Percentiles rank a stretch among this genome's conserved stretches.
Conservation (phyloP, 768 basidiomycete genomes). For the Lepiota brunneoincarnata region DNA sequence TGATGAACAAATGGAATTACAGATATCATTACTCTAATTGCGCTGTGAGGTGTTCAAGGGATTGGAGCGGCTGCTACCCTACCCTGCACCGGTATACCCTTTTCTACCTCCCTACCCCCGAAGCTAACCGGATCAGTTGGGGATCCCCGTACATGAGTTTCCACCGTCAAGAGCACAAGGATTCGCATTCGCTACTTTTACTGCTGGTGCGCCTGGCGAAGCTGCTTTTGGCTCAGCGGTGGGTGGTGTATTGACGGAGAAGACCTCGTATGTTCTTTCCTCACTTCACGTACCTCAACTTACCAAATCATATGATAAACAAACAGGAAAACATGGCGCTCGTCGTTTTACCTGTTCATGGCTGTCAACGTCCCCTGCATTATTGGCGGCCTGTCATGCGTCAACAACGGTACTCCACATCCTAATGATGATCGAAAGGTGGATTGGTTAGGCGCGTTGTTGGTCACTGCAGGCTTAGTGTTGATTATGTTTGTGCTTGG, state of each 20-base stretch:
- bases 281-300: not conserved
- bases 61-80: conserved; percentile 76
- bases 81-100: conserved; percentile 61
- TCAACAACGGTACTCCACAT: conserved; percentile 56
- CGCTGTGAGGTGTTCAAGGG: conserved; percentile 76
- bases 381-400: conserved; percentile 50
- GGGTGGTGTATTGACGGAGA: no score
- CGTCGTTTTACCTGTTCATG: conserved; percentile 54
- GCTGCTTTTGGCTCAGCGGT: no score
- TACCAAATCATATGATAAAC: conserved; percentile 18
- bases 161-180: conserved; percentile 62
- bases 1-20: not conserved
- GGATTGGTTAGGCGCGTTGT: no score
- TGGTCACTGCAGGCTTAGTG: no score
- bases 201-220: no score
- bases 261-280: conserved; percentile 49
- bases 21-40: conserved; percentile 61
- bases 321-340: no score
- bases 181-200: no score
- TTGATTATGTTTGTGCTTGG: conserved; percentile 73
- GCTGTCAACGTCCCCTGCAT: conserved; percentile 54
- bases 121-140: conserved; percentile 43
- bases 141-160: conserved; percentile 80
- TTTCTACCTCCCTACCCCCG: not conserved
- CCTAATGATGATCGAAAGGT: no score